A percentile compares a stretch with the other conserved stretches of the same genome.
phyloP scores from a whole-genome alignment of 179 eudicot genomes.

The Beta lomatogona region DNA sequence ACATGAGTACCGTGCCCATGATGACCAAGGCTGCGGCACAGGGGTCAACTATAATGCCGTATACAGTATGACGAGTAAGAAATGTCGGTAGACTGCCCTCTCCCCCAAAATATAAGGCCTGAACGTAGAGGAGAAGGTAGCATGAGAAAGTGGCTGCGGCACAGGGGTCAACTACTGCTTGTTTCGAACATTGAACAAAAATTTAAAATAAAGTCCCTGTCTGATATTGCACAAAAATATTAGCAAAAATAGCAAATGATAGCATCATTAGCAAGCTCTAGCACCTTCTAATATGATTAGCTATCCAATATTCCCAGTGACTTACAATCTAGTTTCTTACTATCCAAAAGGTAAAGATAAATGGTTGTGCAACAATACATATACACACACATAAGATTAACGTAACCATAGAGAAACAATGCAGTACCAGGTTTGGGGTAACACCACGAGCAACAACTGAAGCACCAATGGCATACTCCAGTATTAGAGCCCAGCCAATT shows the following conservation, averaged over 20 bases:
- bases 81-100: conserved; percentile 51
- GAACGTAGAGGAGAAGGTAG: conserved; percentile 25
- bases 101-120: conserved; percentile 76
- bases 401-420: not conserved
- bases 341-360: not conserved
- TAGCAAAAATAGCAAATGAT: not conserved
- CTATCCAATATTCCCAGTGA: not conserved
- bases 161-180: too few species aligned
- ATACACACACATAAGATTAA: not conserved
- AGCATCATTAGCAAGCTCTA: not conserved
- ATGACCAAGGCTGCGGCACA: conserved; percentile 62
- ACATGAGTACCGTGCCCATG: conserved; percentile 51
- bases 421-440: conserved; percentile 68
- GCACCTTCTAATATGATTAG: not conserved
- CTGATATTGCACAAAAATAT: not conserved
- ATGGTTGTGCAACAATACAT: not conserved
- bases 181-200: not conserved
- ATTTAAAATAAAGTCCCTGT: not conserved
- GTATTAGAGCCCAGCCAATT: conserved; percentile 71
- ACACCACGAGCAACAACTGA: conserved; percentile 80
- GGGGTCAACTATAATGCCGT: conserved; percentile 64
- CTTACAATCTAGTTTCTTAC: not conserved
- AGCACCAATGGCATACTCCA: conserved; percentile 72
- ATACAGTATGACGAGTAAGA: conserved; percentile 49
- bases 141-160: conserved; percentile 13